Base-by-base conservation (phyloP, 176 grass and related monocot species). In the Raddia guianensis region DNA sequence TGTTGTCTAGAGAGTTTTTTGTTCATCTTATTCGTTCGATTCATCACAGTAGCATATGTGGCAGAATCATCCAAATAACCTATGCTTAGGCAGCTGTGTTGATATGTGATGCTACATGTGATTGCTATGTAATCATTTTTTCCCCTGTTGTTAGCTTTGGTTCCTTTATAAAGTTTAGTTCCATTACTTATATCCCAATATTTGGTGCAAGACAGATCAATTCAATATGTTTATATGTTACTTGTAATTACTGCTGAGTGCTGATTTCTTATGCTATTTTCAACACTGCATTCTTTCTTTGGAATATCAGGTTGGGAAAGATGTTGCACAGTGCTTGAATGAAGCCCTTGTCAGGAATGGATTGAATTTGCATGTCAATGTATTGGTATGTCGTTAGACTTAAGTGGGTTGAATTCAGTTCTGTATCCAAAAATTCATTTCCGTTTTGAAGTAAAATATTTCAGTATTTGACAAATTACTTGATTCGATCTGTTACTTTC, bases 311-410 rank as follows among this genome's bases (percentile, higher is more conserved):
- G 82, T 85, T 35, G 87, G 88, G 12, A 86, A 82, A 81, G 94
- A 97, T 89, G 84, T 97, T 86, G 89, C 88, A 46, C 79, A 86
- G 50, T 92, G 91, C 72, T 90, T 97, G 65, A 84, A 97, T 78
- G 87, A 97, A 86, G 91, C 94, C 16, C 85, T 97, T 72, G 73
- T 44, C 50, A 87, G 91, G 68, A 87, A 73, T 88, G 94, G 94
- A 82, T 57, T 97, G 12, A 85, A 88, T 84, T 82, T 97, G 89
- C 85, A 70, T 14, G 91, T 97, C 49, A 84, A 88, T 7, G 89
- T 84, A 78, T 87, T 97, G 94, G 94, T 97, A 97, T 49, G 87
- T 74, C 48, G 4, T 45, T 50, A 49, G 14, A 53, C 48, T 75
- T 64, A 48, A 19, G 15, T 10, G 46, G 44, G 12, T 9, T 56